These are phyloP conservation scores for Boletus mariae DNA, from an alignment of 1,284 basidiomycete species.

Conservation along the genomic window DNA sequence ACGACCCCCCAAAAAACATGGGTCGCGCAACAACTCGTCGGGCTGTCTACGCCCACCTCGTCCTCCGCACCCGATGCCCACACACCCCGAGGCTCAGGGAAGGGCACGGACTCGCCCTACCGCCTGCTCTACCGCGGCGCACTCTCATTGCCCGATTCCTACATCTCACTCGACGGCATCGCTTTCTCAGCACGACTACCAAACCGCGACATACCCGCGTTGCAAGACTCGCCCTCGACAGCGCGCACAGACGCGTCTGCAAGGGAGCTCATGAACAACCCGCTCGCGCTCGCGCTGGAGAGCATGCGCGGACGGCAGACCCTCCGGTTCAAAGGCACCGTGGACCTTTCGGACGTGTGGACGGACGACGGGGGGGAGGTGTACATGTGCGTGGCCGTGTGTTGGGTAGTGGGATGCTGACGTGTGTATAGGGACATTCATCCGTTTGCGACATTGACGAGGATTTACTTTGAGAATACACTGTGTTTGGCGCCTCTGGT, in stretches of 20 bases:
- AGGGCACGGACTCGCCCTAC: slow-evolving; percentile 9
- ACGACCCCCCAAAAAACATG: slow-evolving; percentile 21
- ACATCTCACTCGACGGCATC: slow-evolving; percentile 67
- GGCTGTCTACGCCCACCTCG: slow-evolving; percentile 1
- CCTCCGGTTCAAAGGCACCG: slow-evolving; percentile 54
- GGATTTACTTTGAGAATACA: slow-evolving; percentile 65
- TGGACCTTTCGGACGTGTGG: slow-evolving; percentile 51
- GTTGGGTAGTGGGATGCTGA: neutral
- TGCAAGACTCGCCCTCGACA: slow-evolving; percentile 38
- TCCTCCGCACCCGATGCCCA: neutral
- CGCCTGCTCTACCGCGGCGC: slow-evolving; percentile 74
- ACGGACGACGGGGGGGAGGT: slow-evolving; percentile 60
- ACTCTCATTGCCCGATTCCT: slow-evolving; percentile 69
- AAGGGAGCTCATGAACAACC: slow-evolving; percentile 55
- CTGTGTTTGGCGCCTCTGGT: slow-evolving; percentile 53
- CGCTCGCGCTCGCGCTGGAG: slow-evolving; percentile 68
- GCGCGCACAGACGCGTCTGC: slow-evolving; percentile 12
- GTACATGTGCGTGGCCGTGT: slow-evolving; percentile 49
- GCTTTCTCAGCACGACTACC: slow-evolving; percentile 51
- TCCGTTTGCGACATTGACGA: slow-evolving; percentile 56
- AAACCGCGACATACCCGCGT: slow-evolving; percentile 17
- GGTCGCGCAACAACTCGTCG: neutral
- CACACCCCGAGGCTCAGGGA: slow-evolving; percentile 1
- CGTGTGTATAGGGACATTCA: slow-evolving; percentile 57
- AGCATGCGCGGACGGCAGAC: slow-evolving; percentile 75